Evolutionary conservation across 2,329 filamentous ascomycete species (phyloP).

Genomic region (Madurella mycetomatis): DNA sequence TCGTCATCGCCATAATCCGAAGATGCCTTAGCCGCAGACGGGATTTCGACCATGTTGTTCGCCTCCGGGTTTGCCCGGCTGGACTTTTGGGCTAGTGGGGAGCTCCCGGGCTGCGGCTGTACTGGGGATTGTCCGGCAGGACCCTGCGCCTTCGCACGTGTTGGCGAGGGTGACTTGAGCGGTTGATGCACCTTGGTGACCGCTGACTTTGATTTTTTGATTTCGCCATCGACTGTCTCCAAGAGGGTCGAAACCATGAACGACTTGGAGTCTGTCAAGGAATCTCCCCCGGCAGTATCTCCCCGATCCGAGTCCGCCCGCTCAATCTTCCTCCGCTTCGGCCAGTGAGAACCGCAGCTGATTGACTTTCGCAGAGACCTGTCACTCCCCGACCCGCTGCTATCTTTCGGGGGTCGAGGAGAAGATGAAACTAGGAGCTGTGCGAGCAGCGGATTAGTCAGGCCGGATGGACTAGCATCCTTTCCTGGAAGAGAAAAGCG

Average conservation of each 20-base stretch:
- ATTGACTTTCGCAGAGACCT: constrained; percentile 57
- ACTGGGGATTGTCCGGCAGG: constrained; percentile 6
- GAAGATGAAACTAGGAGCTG: constrained; percentile 68
- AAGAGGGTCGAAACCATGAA: constrained; percentile 60
- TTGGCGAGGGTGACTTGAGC: constrained; percentile 42
- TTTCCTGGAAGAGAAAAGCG: constrained; percentile 58
- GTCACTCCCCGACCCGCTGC: constrained; percentile 37
- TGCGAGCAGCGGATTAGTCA: constrained; percentile 54
- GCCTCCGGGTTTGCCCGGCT: neutral
- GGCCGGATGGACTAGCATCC: constrained; percentile 39
- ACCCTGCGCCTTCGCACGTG: constrained; percentile 29
- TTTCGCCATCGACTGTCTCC: constrained; percentile 57
- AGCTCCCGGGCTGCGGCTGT: constrained; percentile 8
- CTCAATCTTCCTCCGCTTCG: constrained; percentile 62
- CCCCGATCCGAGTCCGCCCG: constrained; percentile 38
- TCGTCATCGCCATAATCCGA: constrained; percentile 48
- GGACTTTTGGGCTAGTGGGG: constrained; percentile 19
- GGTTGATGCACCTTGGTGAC: constrained; percentile 28
- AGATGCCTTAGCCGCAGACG: constrained; percentile 8
- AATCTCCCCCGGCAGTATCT: constrained; percentile 32
- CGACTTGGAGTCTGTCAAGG: constrained; percentile 51
- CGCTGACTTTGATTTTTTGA: constrained; percentile 39
- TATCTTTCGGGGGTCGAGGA: constrained; percentile 52
- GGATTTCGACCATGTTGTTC: neutral
- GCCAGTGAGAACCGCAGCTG: constrained; percentile 67